A percentile compares a stretch with the other conserved stretches of the same genome.
Conservation (phyloP, 306 rosid genomes). For the Oxytropis ochrocephala region DNA sequence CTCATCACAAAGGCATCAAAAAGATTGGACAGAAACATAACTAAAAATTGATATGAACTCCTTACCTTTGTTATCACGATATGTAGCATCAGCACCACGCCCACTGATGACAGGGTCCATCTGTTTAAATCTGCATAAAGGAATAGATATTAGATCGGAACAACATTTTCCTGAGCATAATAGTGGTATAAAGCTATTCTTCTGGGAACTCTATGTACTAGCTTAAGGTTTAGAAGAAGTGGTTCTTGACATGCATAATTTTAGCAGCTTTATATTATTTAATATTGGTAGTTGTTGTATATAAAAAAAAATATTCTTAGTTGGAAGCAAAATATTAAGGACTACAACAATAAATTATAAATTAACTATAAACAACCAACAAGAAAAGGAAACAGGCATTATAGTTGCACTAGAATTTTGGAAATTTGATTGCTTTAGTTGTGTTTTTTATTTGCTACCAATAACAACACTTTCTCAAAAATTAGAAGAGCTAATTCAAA, state of each 20-base stretch:
- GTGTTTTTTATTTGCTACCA: background rate
- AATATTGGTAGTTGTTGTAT: background rate
- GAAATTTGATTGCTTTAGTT: background rate
- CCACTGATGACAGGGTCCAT: slow-evolving; percentile 76
- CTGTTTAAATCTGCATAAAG: slow-evolving; percentile 55
- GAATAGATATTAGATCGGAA: background rate
- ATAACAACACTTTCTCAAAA: background rate
- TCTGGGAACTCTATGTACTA: background rate
- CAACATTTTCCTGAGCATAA: background rate
- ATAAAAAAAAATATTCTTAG: background rate
- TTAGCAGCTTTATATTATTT: background rate
- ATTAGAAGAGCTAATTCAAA: background rate
- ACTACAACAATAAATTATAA: background rate
- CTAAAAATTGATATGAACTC: slow-evolving; percentile 12
- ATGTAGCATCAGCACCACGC: slow-evolving; percentile 60
- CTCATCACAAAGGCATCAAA: slow-evolving; percentile 3
- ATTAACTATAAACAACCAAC: background rate
- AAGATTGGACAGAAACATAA: slow-evolving; percentile 7
- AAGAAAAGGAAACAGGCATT: background rate
- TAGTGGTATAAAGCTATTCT: background rate
- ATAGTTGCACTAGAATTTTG: background rate
- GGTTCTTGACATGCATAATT: background rate
- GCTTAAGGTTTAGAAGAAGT: slow-evolving; percentile 1
- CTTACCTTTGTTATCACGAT: slow-evolving; percentile 81
- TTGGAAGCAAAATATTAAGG: background rate